Conservation (phyloP, 148 eudicot species). For the Vaccinium macrocarpon region DNA sequence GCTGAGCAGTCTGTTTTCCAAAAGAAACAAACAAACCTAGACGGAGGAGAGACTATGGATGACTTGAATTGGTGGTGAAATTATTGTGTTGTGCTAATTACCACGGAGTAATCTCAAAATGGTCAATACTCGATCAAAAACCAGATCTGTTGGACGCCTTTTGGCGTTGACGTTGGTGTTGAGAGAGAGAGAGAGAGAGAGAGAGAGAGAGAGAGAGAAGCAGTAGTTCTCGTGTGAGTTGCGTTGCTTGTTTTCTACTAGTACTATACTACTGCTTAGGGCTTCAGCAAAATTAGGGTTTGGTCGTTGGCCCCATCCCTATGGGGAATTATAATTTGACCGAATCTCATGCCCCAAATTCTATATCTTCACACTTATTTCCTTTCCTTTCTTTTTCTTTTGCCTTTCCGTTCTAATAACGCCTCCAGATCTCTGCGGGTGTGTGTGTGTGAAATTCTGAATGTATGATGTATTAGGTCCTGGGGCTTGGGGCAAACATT, state of each 20-base stretch:
- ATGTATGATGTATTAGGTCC: too few species aligned
- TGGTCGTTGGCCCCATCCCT: neutral
- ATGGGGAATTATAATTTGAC: neutral
- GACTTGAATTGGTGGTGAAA: neutral
- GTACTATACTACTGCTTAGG: neutral
- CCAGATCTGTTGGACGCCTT: neutral
- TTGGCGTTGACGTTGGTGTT: neutral
- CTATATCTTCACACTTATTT: too few species aligned
- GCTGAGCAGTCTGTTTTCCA: neutral
- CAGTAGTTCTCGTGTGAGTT: neutral
- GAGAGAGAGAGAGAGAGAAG: neutral
- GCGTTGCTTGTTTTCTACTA: neutral
- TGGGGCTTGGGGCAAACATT: too few species aligned
- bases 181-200: neutral
- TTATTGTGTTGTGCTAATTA: neutral
- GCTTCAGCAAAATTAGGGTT: constrained; percentile 7
- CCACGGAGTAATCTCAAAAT: neutral
- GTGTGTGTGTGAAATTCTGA: too few species aligned
- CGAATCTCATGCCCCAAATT: neutral
- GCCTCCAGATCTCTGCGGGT: too few species aligned
- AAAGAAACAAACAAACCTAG: neutral
- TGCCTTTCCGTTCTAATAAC: too few species aligned
- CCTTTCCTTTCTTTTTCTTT: too few species aligned
- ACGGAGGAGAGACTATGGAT: neutral
- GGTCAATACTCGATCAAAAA: neutral